Conservation (phyloP, 805 yeast genomes). For the Metschnikowia dekortorum region DNA sequence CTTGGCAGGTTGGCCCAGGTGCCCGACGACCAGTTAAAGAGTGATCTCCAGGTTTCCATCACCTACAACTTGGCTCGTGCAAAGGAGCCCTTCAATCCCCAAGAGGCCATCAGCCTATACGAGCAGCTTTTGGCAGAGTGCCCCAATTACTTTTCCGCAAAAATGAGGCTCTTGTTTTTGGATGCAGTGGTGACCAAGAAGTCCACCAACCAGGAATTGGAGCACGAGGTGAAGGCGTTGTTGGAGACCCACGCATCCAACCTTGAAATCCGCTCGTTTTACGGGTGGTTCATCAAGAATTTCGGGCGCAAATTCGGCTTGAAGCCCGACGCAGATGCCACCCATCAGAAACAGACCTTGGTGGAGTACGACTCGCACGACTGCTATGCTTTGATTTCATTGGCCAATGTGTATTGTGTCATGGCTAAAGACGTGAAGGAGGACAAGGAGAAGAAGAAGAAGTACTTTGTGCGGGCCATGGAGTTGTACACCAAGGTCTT, state of each 20-base stretch:
- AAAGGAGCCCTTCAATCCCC: slow-evolving; percentile 42
- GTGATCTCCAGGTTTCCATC: slow-evolving; percentile 30
- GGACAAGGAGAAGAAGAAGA: slow-evolving; percentile 50
- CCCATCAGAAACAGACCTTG: slow-evolving; percentile 80
- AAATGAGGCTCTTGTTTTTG: slow-evolving; percentile 63
- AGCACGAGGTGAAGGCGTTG: slow-evolving; percentile 51
- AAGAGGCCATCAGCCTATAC: slow-evolving; percentile 46
- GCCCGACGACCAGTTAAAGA: slow-evolving; percentile 31
- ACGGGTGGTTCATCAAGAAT: slow-evolving; percentile 80
- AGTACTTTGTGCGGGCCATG: slow-evolving; percentile 83
- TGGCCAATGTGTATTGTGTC: slow-evolving; percentile 81
- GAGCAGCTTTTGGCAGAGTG: slow-evolving; percentile 49
- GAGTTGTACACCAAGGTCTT: slow-evolving; percentile 88
- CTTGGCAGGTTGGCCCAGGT: slow-evolving; percentile 30
- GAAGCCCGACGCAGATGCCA: slow-evolving; percentile 58
- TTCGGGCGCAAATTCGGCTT: slow-evolving; percentile 49
- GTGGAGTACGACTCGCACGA: slow-evolving; percentile 83
- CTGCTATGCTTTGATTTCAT: slow-evolving; percentile 78
- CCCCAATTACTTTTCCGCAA: slow-evolving; percentile 74
- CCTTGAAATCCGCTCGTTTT: slow-evolving; percentile 83
- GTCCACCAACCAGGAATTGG: slow-evolving; percentile 41
- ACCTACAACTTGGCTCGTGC: slow-evolving; percentile 75
- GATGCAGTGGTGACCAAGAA: slow-evolving; percentile 44
- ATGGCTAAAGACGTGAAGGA: slow-evolving; percentile 73
- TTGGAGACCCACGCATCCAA: slow-evolving; percentile 53